These are phyloP conservation scores for Pseudopyricularia javanii DNA, from an alignment of 2,329 filamentous ascomycete genomes.

Conservation along the genomic window DNA sequence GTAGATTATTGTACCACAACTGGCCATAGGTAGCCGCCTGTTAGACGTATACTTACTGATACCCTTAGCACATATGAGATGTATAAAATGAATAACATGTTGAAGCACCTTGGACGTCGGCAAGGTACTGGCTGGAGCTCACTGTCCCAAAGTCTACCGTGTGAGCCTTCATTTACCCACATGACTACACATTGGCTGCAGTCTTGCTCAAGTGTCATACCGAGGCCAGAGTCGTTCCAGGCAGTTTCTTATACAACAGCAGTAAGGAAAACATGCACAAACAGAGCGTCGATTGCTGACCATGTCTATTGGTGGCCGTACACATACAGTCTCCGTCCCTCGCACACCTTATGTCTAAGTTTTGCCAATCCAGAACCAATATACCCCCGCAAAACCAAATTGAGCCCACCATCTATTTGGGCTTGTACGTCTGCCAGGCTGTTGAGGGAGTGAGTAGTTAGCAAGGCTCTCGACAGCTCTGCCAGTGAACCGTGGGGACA, in stretches of 20 bases:
- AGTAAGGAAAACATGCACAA: neutral
- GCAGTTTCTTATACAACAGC: neutral
- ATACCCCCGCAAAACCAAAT: neutral
- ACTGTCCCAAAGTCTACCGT: too few relatives aligned
- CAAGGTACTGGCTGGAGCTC: too few relatives aligned
- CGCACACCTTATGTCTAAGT: conserved; percentile 4
- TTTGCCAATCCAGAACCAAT: neutral
- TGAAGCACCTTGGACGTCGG: neutral
- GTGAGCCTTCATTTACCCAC: too few relatives aligned
- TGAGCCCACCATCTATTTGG: conserved; percentile 19
- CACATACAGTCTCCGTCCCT: conserved; percentile 5
- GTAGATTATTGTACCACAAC: neutral
- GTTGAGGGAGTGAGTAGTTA: neutral
- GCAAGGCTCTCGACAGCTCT: neutral
- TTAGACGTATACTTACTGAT: conserved; percentile 5
- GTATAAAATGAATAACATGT: neutral
- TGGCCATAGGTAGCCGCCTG: neutral
- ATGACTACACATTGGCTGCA: too few relatives aligned
- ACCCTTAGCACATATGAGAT: conserved; percentile 4
- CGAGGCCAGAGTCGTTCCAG: neutral
- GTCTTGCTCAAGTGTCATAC: neutral
- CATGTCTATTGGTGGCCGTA: conserved; percentile 9
- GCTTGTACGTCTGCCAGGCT: conserved; percentile 41
- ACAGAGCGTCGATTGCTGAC: conserved; percentile 7
- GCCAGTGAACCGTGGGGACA: neutral